Conservation (phyloP, 257 asterid species). For the Penstemon eatonii region DNA sequence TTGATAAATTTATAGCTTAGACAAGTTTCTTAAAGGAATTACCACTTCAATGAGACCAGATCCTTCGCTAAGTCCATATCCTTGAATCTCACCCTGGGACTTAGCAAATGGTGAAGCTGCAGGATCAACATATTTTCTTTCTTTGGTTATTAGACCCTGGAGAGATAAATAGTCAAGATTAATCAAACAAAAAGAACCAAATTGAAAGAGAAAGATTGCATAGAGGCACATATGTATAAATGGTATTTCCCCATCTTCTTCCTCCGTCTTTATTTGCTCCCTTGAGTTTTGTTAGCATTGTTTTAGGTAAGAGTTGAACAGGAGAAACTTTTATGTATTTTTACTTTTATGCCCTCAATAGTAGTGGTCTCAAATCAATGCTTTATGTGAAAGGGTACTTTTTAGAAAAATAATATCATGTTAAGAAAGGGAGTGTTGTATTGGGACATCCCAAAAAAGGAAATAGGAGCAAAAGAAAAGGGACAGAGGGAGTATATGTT, state of each 20-base stretch:
- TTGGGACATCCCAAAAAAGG: no score
- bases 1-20: slow-evolving; percentile 18
- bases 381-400: no score
- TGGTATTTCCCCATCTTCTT: background rate
- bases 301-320: no score
- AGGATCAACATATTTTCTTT: slow-evolving; percentile 82
- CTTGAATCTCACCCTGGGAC: slow-evolving; percentile 53
- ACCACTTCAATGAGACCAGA: slow-evolving; percentile 89
- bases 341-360: no score
- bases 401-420: no score
- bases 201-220: background rate
- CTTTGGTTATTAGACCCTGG: slow-evolving; percentile 96
- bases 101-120: slow-evolving; percentile 95
- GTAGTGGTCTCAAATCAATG: no score
- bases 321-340: no score
- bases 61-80: slow-evolving; percentile 85
- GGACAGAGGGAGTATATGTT: no score
- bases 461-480: no score
- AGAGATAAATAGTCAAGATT: slow-evolving; percentile 32
- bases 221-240: slow-evolving; percentile 9
- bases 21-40: slow-evolving; percentile 32
- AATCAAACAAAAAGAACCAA: slow-evolving; percentile 19
- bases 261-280: no score
- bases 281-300: no score
- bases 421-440: no score